Evolutionary conservation across 345 rosid species (phyloP).

Genomic region (Capsella bursapastoris): DNA sequence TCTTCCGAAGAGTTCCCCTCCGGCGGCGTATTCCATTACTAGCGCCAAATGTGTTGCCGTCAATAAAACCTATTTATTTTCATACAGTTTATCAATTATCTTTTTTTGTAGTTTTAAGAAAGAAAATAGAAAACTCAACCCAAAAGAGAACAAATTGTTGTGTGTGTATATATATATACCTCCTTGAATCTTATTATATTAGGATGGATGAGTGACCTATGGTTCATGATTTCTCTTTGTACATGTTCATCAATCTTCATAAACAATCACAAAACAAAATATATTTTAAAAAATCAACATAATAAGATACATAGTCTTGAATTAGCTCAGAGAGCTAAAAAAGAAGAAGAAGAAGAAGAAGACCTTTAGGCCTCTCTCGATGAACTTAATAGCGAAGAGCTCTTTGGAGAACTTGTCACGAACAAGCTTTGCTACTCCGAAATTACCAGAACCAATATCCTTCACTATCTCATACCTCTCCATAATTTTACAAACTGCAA

Average conservation of each 20-base stretch:
- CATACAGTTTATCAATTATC: background rate
- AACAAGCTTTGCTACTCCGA: constrained; percentile 71
- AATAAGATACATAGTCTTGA: background rate
- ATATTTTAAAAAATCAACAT: background rate
- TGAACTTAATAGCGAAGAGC: constrained; percentile 64
- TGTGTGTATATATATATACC: constrained; percentile 37
- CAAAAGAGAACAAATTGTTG: background rate
- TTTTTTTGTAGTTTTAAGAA: background rate
- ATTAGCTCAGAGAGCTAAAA: background rate
- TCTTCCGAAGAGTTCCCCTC: constrained; percentile 73
- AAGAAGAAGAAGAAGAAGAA: no score
- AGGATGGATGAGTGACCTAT: constrained; percentile 74
- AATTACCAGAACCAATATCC: constrained; percentile 71
- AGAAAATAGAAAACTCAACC: background rate
- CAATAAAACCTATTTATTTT: constrained; percentile 53
- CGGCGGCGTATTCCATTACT: constrained; percentile 80
- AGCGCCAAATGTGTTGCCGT: constrained; percentile 72
- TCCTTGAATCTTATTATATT: constrained; percentile 76
- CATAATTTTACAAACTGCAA: constrained; percentile 24
- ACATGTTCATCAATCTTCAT: constrained; percentile 76
- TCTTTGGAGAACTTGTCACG: constrained; percentile 57
- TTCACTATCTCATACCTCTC: constrained; percentile 73
- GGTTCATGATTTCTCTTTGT: constrained; percentile 76
- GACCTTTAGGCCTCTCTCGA: constrained; percentile 73
- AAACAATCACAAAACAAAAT: background rate